Conservation (phyloP, 805 yeast genomes). For the Ogataea paraovalis region DNA sequence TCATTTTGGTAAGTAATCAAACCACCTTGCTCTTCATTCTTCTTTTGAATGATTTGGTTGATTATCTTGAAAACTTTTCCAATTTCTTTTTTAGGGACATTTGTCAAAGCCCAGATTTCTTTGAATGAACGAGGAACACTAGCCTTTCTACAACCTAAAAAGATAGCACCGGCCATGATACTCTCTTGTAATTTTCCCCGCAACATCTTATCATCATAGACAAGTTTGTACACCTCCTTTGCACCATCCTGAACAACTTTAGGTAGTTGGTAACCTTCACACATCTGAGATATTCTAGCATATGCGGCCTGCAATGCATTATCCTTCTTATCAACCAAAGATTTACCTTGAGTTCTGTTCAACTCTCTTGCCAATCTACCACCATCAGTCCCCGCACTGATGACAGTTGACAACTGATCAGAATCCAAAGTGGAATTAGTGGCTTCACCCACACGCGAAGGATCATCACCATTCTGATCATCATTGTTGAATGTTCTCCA, state of each 20-base stretch:
- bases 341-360: conserved; percentile 82
- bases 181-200: conserved; percentile 91
- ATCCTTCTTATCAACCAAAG: conserved; percentile 82
- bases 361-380: conserved; percentile 84
- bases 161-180: conserved; percentile 94
- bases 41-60: conserved; percentile 51
- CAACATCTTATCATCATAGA: conserved; percentile 78
- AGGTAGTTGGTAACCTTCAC: conserved; percentile 94
- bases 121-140: conserved; percentile 91
- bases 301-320: conserved; percentile 85
- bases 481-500: conserved; percentile 99
- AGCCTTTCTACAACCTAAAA: conserved; percentile 92
- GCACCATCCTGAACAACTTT: conserved; percentile 96
- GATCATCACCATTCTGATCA: conserved; percentile 97
- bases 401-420: conserved; percentile 87
- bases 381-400: conserved; percentile 82
- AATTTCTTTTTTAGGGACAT: conserved; percentile 90
- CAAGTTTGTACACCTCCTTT: conserved; percentile 89
- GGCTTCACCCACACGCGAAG: conserved; percentile 99
- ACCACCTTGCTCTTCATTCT: conserved; percentile 44
- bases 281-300: conserved; percentile 88
- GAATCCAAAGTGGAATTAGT: conserved; percentile 88
- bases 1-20: conserved; percentile 44
- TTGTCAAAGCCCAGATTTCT: conserved; percentile 92
- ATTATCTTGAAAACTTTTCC: conserved; percentile 87